Percentiles rank a stretch among this genome's conserved stretches.
These are phyloP conservation scores for Bipolaris gigantea DNA, from an alignment of 2,329 filamentous ascomycete species.

Conservation along the genomic window DNA sequence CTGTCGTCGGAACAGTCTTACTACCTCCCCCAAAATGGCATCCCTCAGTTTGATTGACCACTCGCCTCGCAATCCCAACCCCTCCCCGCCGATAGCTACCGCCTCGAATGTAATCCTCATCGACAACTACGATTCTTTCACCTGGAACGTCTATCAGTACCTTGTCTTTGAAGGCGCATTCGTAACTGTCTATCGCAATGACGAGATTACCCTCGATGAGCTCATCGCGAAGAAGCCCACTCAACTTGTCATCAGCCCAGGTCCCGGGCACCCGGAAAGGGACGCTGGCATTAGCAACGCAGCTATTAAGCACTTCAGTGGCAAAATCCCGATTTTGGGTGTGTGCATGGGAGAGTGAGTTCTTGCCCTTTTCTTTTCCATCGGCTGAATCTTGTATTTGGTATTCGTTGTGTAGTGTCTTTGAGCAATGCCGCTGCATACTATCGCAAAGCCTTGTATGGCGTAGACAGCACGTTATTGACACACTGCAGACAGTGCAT, in stretches of 20 bases:
- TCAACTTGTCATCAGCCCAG: conserved; percentile 91
- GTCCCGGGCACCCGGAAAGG: conserved; percentile 86
- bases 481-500: conserved; percentile 75
- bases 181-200: conserved; percentile 89
- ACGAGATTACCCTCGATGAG: conserved; percentile 84
- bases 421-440: background rate
- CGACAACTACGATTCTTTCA: conserved; percentile 99
- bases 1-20: background rate
- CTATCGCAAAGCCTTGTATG: background rate
- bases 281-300: conserved; percentile 94
- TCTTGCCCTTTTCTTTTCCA: background rate
- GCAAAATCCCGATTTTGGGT: conserved; percentile 94
- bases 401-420: background rate
- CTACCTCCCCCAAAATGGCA: conserved; percentile 43
- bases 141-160: conserved; percentile 99
- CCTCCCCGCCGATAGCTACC: conserved; percentile 70
- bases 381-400: background rate
- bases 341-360: conserved; percentile 96
- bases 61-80: conserved; percentile 81
- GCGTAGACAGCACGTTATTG: background rate
- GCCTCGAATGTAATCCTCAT: conserved; percentile 93
- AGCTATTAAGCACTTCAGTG: conserved; percentile 86
- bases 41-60: conserved; percentile 67
- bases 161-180: conserved; percentile 91
- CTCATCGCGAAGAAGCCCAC: conserved; percentile 83